Evolutionary conservation across 352 stramenopile genomes (phyloP), one percentile per base, ranked within the genome.

Genomic region (Globisporangium cylindrosporum): DNA sequence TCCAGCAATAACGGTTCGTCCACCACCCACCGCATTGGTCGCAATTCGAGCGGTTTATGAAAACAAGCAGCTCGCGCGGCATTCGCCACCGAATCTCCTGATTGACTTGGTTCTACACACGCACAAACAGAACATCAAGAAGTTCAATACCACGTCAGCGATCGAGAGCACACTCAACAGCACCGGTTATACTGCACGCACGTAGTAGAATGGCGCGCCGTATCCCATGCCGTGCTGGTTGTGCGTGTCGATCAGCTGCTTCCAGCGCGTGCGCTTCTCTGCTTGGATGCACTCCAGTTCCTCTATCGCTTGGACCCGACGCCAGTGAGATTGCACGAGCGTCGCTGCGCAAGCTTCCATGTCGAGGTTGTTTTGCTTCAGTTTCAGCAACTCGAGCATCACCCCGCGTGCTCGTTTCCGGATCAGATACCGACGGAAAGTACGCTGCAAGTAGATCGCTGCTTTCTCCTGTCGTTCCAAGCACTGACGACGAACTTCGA

Each of bases 121-220:
- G n/a, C 58, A 66, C 76, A 46, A 66, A 91, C 79, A 51, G 6
- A 32, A 67, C 48, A 55, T 57, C 27, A n/a, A 60, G 8, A 36
- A 43, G 20, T 53, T 49, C 41, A 48, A 70, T 46, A 7, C 22
- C 25, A 61, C 25, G 4, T 63, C 41, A 70, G 24, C 22, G 36
- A 46, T 4, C 24, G 43, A 9, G 48, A 67, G 20, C 48, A 46
- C 29, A 9, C n/a, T 24, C 15, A 38, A 70, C 20, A 18, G 22
- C 22, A 59, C 12, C 14, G 34, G 41, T 18, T 20, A 59, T 14
- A 18, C 2, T 43, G 15, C 58, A 67, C 82, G 55, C 64, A 94
- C 84, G 68, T 98, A 98, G 79, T 96, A 98, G 67, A 98, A 98
- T n/a, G 86, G 86, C 1, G 86, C 86, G 8, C 84, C 84, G 43